Evolutionary conservation across 768 basidiomycete genomes (phyloP).

Genomic region (Hypholoma sublateritium): DNA sequence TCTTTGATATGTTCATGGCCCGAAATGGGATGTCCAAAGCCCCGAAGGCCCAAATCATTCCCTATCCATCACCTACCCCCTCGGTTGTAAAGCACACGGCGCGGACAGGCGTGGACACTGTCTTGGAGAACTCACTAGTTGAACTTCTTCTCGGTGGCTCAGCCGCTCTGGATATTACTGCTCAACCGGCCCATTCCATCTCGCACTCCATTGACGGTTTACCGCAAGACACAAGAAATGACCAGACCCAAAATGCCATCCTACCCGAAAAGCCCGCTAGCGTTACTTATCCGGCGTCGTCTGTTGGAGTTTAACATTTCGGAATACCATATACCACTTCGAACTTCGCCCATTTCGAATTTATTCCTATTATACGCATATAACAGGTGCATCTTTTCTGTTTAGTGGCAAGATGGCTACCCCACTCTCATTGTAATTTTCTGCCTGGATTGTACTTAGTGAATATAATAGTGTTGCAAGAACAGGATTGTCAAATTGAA

Average conservation of each 20-base stretch:
- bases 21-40: slow-evolving; percentile 48
- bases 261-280: slow-evolving; percentile 7
- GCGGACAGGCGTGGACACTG: slow-evolving; percentile 22
- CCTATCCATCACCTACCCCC: slow-evolving; percentile 35
- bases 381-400: slow-evolving; percentile 4
- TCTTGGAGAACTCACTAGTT: slow-evolving; percentile 51
- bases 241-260: neutral
- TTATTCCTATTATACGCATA: slow-evolving; percentile 11
- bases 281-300: slow-evolving; percentile 9
- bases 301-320: slow-evolving; percentile 12
- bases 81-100: slow-evolving; percentile 27
- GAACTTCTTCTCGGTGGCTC: slow-evolving; percentile 32
- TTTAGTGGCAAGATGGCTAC: slow-evolving; percentile 6
- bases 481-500: neutral
- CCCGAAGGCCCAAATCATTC: slow-evolving; percentile 27
- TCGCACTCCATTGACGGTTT: slow-evolving; percentile 10
- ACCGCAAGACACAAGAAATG: neutral
- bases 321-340: slow-evolving; percentile 19
- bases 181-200: slow-evolving; percentile 6
- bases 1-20: slow-evolving; percentile 80
- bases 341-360: slow-evolving; percentile 11
- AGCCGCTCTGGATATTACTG: slow-evolving; percentile 9
- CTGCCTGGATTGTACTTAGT: slow-evolving; percentile 3
- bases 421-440: slow-evolving; percentile 10
- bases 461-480: slow-evolving; percentile 12